Evolutionary conservation across 371 early-diverging fungal genomes (phyloP), one percentile per base, ranked within the genome.

Genomic region (Rhizomucor pusillus): DNA sequence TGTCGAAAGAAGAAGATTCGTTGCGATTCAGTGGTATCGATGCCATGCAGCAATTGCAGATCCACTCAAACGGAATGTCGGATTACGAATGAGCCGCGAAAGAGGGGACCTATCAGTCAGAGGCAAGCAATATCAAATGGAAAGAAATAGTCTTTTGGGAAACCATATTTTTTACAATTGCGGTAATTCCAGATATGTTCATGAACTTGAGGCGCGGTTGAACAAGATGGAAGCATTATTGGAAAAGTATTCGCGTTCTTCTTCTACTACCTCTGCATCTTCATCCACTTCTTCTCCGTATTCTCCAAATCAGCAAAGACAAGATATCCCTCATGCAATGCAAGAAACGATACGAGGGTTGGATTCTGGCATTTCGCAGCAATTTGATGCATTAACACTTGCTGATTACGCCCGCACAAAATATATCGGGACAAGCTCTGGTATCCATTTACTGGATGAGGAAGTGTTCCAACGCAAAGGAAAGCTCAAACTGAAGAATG

Each of bases 181-280:
- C 29, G 29, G 45, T 13, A 16, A 44, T 34, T 22, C 5, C 49
- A 57, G 62, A n/a, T 67, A 71, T 55, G 66, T 72, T 0, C 68
- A 65, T 49, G 40, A 44, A 13, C 40, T 72, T 3, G 72, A 72
- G 46, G 40, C 54, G 16, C 43, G 72, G 12, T 34, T 67, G 40
- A 51, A 59, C 34, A 59, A 64, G 2, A 67, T 72, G 68, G 72
- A 71, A 57, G 54, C 44, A 18, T 29, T 71, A 39, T n/a, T 71
- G 18, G 46, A 43, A 43, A 20, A 43, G 7, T 29, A 29, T 29
- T 29, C 29, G 3, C 7, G 29, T 29, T 7, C 29, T 29, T 29
- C 29, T 29, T 29, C 29, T 29, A 7, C 29, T 29, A 5, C 29
- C 7, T 29, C 29, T 7, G 3, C 29, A 5, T 3, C 29, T 29